Evolutionary conservation across 441 rosid genomes (phyloP), one percentile per base, ranked within the genome.

Genomic region (Breynia disticha): DNA sequence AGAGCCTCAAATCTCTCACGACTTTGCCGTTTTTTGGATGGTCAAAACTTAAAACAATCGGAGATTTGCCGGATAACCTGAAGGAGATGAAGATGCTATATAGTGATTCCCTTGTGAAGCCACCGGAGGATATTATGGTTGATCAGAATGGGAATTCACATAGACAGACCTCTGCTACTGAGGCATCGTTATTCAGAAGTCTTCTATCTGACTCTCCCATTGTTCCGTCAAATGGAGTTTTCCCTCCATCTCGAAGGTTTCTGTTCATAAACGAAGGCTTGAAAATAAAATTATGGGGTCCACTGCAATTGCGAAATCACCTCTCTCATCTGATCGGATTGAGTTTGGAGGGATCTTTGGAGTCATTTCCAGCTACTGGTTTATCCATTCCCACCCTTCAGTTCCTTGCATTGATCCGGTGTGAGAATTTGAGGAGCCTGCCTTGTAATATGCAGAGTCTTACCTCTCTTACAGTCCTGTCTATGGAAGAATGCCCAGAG

Each of bases 401-500:
- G 14, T 9, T 13, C 9, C 11, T 39, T 10, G 11, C 44, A 9
- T 8, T 39, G 12, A 2, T 6, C 9, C 5, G 44, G 5, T 39
- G 44, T 39, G 44, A 8, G 44, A 39, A 39, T 2, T 39, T 39
- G 44, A 39, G 44, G 44, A 4, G 14, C 15, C 6, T 39, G 11
- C 72, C 77, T 1, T 48, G 54, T 46, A 16, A 18, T 43, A 59
- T 74, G 70, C 51, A 61, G 21, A 21, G 41, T 46, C 55, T 74
- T 21, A 14, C 59, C n/a, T 53, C 55, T 35, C 69, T 73, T 57
- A 24, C 32, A 24, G 64, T 59, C 69, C 42, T 16, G 56, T 39
- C 47, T n/a, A n/a, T n/a, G n/a, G n/a, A n/a, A n/a, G n/a, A 61
- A 21, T 73, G 77, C 19, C 69, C 57, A 7, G 22, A 56, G 41